Evolutionary conservation across 2,329 filamentous ascomycete species (phyloP), one percentile per base, ranked within the genome.

Genomic region (Ampelomyces quisqualis): DNA sequence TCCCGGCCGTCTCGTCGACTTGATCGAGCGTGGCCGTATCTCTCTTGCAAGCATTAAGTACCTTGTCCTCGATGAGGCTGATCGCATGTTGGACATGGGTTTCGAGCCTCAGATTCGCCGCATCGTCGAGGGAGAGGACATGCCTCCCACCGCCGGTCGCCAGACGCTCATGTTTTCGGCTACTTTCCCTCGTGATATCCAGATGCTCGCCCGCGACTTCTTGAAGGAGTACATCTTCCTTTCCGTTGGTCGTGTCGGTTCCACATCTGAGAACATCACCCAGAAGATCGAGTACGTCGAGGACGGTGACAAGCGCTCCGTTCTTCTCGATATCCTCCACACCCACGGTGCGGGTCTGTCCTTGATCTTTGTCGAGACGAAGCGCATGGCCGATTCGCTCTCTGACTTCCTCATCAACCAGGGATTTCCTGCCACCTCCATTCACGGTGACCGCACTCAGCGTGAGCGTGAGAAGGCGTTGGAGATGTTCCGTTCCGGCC

Each of bases 21-120:
- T 98, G 73, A 94, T 98, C 67, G 93, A 97, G 80, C 89, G 93
- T 79, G 93, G 93, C 66, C 89, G 91, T 68, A 97, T 98, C 70
- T 97, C 93, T 30, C 85, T 98, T 40, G 82, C 85, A 73, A 96
- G 95, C 80, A 98, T 98, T 81, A 97, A 96, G 79, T 98, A 98
- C 70, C 82, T 98, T 49, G 89, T 98, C 61, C 88, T 98, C 40
- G 93, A 98, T 62, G 93, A 98, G 82, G 93, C 93, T 72, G 93
- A 98, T 78, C 93, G 93, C 71, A 98, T 98, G 93, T 80, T 98
- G 80, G 93, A 98, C 81, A 98, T 98, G 93, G 93, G 93, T 93
- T 98, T 98, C 80, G 93, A 98, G 79, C 93, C 93, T 64, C 93
- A 98, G 77, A 98, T 98, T 68, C 90, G 93, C 65, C 88, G 91